Base-by-base conservation (phyloP, 306 rosid genomes). In the Medicago ruthenica region DNA sequence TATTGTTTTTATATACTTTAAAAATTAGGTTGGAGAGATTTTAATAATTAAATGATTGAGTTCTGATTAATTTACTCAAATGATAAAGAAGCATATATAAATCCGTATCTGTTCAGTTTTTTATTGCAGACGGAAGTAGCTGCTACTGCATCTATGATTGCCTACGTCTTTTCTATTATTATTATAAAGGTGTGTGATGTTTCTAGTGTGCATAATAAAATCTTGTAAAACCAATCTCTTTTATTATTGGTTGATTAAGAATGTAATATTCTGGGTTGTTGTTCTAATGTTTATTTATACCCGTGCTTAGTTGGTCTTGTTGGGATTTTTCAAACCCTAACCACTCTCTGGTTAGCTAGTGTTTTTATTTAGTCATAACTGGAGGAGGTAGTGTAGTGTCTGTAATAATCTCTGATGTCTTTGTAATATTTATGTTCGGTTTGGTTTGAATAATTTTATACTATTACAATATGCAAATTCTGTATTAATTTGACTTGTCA, bases 181-280 rank as follows among this genome's bases (percentile, higher is more conserved):
- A 66, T 58, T 54, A 9, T 18, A 54, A 55, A 10, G 61, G 61
- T 55, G 13, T 55, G 61, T 20, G 27, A 55, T 58, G 9, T 58
- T 58, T 36, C 45, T 44, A 66, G 36, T 42, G 76, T 76, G 65
- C 37, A 27, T 2, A 57, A 76, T 54, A 76, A 68, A 39, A 27
- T 74, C 67, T 71, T 76, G 80, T 20, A 2, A 54, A 42, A 61
- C 70, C 83, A 7, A 42, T 66, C 16, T 57, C 0, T 59, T 77
- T 84, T 83, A 73, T 39, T 13, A 5, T 18, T 51, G 87, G 75
- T 74, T 68, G 63, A 53, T 66, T 75, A 53, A 59, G 76, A 41
- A 2, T 79, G 50, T 83, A 14, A 4, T 45, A 44, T 54, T 2
- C 2, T 53, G 0, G 4, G n/a, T n/a, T n/a, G n/a, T n/a, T n/a